Conservation (phyloP, 768 basidiomycete species). For the Phaeotremella skinneri region DNA sequence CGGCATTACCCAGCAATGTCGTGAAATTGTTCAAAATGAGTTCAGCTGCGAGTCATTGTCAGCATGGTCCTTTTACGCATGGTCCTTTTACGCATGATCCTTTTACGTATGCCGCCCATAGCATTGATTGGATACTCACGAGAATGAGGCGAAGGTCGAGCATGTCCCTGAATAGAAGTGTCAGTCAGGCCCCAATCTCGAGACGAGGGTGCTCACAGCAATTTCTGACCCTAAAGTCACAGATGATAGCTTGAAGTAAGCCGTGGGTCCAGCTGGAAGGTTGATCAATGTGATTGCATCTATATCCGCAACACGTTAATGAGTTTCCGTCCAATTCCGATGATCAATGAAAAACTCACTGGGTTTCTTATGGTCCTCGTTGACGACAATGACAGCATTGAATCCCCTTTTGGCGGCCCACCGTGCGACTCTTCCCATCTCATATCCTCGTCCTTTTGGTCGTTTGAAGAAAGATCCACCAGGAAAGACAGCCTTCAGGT, state of each 20-base stretch:
- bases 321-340: neutral
- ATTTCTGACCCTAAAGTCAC: constrained; percentile 82
- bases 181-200: neutral
- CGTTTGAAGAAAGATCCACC: constrained; percentile 84
- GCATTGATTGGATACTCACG: constrained; percentile 51
- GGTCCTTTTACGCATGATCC: too few relatives aligned
- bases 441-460: constrained; percentile 85
- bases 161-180: constrained; percentile 67
- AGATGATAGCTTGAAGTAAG: constrained; percentile 91
- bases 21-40: constrained; percentile 92
- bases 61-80: too few relatives aligned
- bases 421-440: constrained; percentile 81
- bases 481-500: constrained; percentile 81
- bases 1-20: constrained; percentile 85
- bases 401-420: constrained; percentile 91
- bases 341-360: constrained; percentile 60
- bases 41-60: constrained; percentile 67
- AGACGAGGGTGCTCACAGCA: constrained; percentile 57
- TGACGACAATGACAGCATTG: constrained; percentile 84
- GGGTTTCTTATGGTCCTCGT: constrained; percentile 90
- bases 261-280: constrained; percentile 87
- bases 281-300: constrained; percentile 90
- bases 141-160: constrained; percentile 83
- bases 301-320: constrained; percentile 49
- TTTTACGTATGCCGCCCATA: too few relatives aligned